Conservation (phyloP, 805 yeast species). For the Candida berthetii region DNA sequence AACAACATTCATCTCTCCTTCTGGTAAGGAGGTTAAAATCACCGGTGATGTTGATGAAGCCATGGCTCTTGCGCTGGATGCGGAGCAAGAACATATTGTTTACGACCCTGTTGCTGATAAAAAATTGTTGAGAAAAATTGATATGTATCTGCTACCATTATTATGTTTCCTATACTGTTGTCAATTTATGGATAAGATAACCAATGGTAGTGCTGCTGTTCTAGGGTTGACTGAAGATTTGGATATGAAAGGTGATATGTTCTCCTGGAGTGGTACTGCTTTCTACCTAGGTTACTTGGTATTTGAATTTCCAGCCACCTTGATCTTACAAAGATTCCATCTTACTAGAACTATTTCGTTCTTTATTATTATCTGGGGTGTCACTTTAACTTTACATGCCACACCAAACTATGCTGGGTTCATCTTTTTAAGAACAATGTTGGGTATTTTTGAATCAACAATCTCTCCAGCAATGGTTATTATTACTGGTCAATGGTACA, state of each 20-base stretch:
- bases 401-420: slow-evolving; percentile 39
- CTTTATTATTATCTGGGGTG: slow-evolving; percentile 41
- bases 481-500: slow-evolving; percentile 13
- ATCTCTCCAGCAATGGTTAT: slow-evolving; percentile 21
- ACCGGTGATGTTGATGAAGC: slow-evolving; percentile 17
- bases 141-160: slow-evolving; percentile 29
- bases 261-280: slow-evolving; percentile 41
- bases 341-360: slow-evolving; percentile 34
- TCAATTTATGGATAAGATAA: slow-evolving; percentile 36
- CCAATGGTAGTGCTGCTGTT: slow-evolving; percentile 36
- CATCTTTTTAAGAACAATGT: slow-evolving; percentile 36
- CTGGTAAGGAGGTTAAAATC: not conserved
- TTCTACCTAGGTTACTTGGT: slow-evolving; percentile 49
- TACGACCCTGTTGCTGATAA: slow-evolving; percentile 21
- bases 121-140: slow-evolving; percentile 31
- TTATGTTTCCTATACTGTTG: slow-evolving; percentile 26
- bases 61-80: slow-evolving; percentile 8
- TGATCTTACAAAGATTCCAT: slow-evolving; percentile 42
- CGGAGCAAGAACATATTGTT: slow-evolving; percentile 1
- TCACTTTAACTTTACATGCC: slow-evolving; percentile 33
- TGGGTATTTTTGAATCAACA: slow-evolving; percentile 45
- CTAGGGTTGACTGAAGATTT: slow-evolving; percentile 33
- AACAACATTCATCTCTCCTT: not conserved
- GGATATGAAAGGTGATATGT: slow-evolving; percentile 33
- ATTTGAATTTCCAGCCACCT: slow-evolving; percentile 40